A percentile compares a stretch with the other conserved stretches of the same genome.
phyloP scores from a whole-genome alignment of 768 basidiomycete species.

The Antrodiella citrinella region DNA sequence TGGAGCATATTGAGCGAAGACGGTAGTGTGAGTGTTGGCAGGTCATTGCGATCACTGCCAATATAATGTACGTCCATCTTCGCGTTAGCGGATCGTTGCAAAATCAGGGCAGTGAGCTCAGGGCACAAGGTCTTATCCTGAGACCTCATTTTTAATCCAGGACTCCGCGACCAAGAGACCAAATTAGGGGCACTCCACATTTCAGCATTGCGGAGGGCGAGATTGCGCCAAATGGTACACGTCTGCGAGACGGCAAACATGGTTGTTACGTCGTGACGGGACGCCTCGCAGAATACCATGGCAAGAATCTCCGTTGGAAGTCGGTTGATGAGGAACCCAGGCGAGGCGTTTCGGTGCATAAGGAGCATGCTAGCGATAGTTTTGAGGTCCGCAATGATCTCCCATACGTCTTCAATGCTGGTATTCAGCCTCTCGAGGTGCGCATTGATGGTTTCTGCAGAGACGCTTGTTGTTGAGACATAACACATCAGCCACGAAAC shows the following conservation, averaged over 20 bases:
- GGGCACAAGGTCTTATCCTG: neutral
- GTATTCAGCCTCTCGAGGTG: too few relatives aligned
- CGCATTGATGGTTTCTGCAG: too few relatives aligned
- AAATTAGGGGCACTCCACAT: too few relatives aligned
- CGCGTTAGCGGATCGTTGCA: neutral
- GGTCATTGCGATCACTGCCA: neutral
- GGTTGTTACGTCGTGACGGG: too few relatives aligned
- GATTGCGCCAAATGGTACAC: neutral
- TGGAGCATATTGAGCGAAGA: too few relatives aligned
- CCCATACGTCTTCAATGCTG: too few relatives aligned
- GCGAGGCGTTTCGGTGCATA: neutral
- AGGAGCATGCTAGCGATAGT: too few relatives aligned
- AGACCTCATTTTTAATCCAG: neutral
- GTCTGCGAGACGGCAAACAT: neutral
- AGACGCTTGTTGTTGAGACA: too few relatives aligned
- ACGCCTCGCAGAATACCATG: neutral
- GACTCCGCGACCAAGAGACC: too few relatives aligned
- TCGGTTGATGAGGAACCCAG: neutral
- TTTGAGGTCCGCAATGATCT: too few relatives aligned
- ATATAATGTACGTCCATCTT: neutral
- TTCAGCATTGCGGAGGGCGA: neutral
- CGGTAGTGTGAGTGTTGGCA: neutral
- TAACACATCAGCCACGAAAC: too few relatives aligned
- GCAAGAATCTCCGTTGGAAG: neutral
- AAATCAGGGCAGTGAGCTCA: neutral